Evolutionary conservation across 306 rosid genomes (phyloP).

Genomic region (Purshia tridentata): DNA sequence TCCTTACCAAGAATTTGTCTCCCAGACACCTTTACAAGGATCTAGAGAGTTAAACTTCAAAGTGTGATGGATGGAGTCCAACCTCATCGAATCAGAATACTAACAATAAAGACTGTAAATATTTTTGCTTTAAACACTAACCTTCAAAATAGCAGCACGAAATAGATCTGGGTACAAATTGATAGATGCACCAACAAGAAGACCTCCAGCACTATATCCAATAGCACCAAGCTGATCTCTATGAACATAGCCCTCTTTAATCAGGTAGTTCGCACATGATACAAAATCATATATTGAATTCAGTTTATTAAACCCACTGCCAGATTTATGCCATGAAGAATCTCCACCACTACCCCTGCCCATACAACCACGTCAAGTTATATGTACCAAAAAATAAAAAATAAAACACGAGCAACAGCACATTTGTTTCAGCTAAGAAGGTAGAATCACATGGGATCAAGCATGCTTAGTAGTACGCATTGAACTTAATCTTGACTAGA

Average conservation of each 20-base stretch:
- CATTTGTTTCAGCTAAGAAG: constrained; percentile 3
- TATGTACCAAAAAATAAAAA: neutral
- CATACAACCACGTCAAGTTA: constrained; percentile 22
- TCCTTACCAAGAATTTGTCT: too few relatives aligned
- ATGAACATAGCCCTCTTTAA: constrained; percentile 59
- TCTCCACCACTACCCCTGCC: constrained; percentile 78
- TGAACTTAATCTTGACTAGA: neutral
- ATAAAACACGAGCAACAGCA: neutral
- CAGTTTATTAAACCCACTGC: constrained; percentile 59
- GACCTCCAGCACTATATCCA: constrained; percentile 87
- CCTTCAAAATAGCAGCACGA: constrained; percentile 79
- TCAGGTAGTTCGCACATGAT: constrained; percentile 72
- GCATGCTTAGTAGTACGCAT: neutral
- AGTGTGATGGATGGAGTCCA: neutral
- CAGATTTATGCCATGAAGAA: constrained; percentile 77
- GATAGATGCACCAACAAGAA: constrained; percentile 74
- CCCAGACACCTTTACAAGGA: too few relatives aligned
- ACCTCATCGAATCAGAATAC: neutral
- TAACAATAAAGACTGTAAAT: neutral
- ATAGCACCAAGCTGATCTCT: constrained; percentile 64
- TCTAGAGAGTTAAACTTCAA: too few relatives aligned
- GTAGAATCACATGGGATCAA: neutral
- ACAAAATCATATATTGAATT: constrained; percentile 76
- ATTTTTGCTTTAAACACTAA: constrained; percentile 16
- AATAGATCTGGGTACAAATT: constrained; percentile 78